Percentiles rank a stretch among this genome's conserved stretches.
phyloP scores from a whole-genome alignment of 768 basidiomycete species.

The Rhodotorula diobovata region DNA sequence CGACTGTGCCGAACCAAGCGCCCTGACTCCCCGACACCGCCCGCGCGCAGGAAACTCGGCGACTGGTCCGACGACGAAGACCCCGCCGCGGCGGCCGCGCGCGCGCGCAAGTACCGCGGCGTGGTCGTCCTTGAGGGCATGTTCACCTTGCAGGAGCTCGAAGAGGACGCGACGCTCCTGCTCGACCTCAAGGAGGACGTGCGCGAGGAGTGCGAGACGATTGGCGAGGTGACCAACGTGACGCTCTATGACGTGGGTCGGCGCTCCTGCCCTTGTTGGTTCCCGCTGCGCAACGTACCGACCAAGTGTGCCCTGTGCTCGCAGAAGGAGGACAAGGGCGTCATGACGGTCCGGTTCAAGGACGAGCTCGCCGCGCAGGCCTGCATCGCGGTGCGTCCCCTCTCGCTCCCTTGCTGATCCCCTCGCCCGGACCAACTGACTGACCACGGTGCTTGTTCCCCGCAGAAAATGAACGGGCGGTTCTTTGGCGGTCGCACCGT shows the following conservation, averaged over 20 bases:
- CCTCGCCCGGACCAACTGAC: background rate
- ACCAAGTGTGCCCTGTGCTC: background rate
- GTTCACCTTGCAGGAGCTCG: slow-evolving; percentile 81
- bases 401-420: background rate
- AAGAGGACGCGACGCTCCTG: slow-evolving; percentile 75
- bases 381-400: slow-evolving; percentile 67
- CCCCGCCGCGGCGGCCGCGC: slow-evolving; percentile 25
- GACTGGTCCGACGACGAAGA: slow-evolving; percentile 91
- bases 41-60: slow-evolving; percentile 64
- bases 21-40: too few relatives aligned
- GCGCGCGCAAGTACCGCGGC: slow-evolving; percentile 56
- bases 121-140: slow-evolving; percentile 93
- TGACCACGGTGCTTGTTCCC: too few relatives aligned
- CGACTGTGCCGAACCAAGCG: background rate
- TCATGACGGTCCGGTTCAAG: slow-evolving; percentile 95
- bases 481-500: slow-evolving; percentile 81
- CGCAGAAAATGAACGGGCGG: slow-evolving; percentile 89
- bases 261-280: too few relatives aligned
- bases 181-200: slow-evolving; percentile 96
- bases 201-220: slow-evolving; percentile 77
- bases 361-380: slow-evolving; percentile 89
- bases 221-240: slow-evolving; percentile 94
- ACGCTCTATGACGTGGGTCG: slow-evolving; percentile 83
- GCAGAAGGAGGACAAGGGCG: slow-evolving; percentile 83
- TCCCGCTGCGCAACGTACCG: background rate